Evolutionary conservation across 371 early-diverging fungal genomes (phyloP), one percentile per base, ranked within the genome.

Genomic region (Dichotomocladium elegans): DNA sequence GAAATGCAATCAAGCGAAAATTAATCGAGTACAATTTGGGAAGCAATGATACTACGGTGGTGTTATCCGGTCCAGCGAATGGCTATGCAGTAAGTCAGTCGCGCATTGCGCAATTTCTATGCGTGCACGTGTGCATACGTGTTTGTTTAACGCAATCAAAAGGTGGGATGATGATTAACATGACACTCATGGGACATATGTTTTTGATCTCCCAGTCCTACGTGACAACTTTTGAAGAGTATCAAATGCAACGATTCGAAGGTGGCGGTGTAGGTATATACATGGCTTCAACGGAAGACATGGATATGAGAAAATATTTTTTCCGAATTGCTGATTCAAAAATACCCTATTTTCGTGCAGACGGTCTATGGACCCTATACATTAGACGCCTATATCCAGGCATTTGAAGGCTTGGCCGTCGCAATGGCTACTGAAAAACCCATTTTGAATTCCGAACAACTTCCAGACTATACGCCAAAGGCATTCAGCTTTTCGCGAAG

Each of bases 351-450:
- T 33, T 26, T 19, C 3, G 44, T 3, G 12, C 33, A 71, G 71
- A 87, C 88, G 24, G 77, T 77, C 10, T 87, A 76, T 59, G 88
- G 88, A 1, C 85, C 84, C 6, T 48, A 83, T 58, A 81, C 86
- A 5, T 53, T 87, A 17, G 47, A 64, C 10, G 88, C 79, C 4
- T 83, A 86, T 66, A 78, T 82, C 25, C 54, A 81, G 30, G 66
- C 66, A 24, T 85, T 79, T 55, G 59, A 60, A 26, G 65, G 75
- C 21, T 60, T 86, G 7, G 81, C 80, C 0, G 47, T 37, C 2
- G 66, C 77, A 42, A 77, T 83, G 57, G 70, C 71, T 6, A 58
- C 60, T 11, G 70, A 55, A 2, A 54, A 41, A 31, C 58, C 58
- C 3, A 46, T 53, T 5, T 40, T 31, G 29, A 17, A 50, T 3